Evolutionary conservation across 2,329 filamentous ascomycete genomes (phyloP).

Genomic region (Elsinoe fawcettii): DNA sequence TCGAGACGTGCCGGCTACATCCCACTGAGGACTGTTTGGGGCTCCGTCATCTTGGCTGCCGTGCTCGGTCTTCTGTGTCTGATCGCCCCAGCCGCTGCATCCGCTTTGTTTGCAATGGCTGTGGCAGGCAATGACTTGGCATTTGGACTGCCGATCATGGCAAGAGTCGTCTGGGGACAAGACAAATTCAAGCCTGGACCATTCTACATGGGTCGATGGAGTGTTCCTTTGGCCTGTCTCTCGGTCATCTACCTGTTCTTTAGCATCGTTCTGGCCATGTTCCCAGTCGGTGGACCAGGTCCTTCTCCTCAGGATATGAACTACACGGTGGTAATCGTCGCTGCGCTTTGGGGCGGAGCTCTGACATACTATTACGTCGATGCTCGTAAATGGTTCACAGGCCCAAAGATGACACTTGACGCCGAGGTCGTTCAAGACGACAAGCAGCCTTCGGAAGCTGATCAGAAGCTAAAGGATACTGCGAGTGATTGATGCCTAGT

Average conservation of each 20-base stretch:
- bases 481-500: too few species aligned
- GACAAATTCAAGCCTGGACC: constrained; percentile 51
- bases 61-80: constrained; percentile 52
- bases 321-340: constrained; percentile 56
- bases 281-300: constrained; percentile 48
- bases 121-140: constrained; percentile 56
- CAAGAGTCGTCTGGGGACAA: constrained; percentile 51
- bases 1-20: constrained; percentile 49
- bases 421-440: not conserved
- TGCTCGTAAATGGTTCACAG: constrained; percentile 51
- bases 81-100: constrained; percentile 50
- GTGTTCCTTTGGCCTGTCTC: constrained; percentile 45
- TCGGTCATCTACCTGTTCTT: constrained; percentile 50
- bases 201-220: constrained; percentile 51
- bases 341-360: constrained; percentile 50
- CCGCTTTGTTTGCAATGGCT: constrained; percentile 52
- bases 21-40: constrained; percentile 50
- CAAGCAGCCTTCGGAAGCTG: not conserved
- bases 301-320: constrained; percentile 50
- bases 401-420: constrained; percentile 50
- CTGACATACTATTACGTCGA: constrained; percentile 49
- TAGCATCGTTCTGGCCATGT: constrained; percentile 52
- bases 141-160: constrained; percentile 53
- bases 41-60: constrained; percentile 43
- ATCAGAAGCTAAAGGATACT: not conserved